Evolutionary conservation across 2,329 filamentous ascomycete genomes (phyloP).

Genomic region (Hypoxylon sp.): DNA sequence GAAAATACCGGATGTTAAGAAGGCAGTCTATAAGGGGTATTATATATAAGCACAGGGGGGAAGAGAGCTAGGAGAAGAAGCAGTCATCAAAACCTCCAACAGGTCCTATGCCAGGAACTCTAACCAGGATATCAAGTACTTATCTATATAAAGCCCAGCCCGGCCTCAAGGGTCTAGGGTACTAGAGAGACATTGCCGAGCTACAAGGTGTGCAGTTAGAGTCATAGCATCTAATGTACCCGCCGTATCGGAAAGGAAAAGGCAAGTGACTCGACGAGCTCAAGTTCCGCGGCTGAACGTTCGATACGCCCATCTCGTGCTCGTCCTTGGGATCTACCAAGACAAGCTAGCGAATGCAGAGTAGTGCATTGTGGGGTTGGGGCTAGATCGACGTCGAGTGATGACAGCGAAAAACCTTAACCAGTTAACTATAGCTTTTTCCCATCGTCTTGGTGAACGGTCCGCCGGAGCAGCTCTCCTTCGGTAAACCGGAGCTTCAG

Average conservation of each 20-base stretch:
- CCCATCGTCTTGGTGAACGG: constrained; percentile 32
- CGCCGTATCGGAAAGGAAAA: constrained; percentile 35
- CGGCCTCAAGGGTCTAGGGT: constrained; percentile 25
- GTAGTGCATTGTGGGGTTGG: constrained; percentile 39
- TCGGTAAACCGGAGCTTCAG: constrained; percentile 47
- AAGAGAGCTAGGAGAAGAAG: constrained; percentile 15
- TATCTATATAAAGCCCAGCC: constrained; percentile 32
- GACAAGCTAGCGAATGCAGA: constrained; percentile 10
- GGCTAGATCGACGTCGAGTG: constrained; percentile 43
- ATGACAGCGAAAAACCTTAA: constrained; percentile 39
- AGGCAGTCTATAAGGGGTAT: constrained; percentile 9
- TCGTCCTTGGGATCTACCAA: constrained; percentile 22
- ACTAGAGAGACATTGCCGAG: constrained; percentile 37
- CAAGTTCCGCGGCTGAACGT: constrained; percentile 39
- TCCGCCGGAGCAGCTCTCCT: constrained; percentile 45
- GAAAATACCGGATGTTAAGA: constrained; percentile 8
- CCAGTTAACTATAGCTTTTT: constrained; percentile 16
- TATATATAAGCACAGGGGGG: constrained; percentile 12
- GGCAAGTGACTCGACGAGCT: constrained; percentile 20
- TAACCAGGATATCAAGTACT: constrained; percentile 25
- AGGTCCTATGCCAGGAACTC: constrained; percentile 11
- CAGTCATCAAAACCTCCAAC: constrained; percentile 28
- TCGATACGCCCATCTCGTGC: constrained; percentile 33
- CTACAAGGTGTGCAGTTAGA: constrained; percentile 19
- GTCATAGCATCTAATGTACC: constrained; percentile 27